Conservation (phyloP, 1,284 basidiomycete genomes). For the Cutaneotrichosporon mucoides region DNA sequence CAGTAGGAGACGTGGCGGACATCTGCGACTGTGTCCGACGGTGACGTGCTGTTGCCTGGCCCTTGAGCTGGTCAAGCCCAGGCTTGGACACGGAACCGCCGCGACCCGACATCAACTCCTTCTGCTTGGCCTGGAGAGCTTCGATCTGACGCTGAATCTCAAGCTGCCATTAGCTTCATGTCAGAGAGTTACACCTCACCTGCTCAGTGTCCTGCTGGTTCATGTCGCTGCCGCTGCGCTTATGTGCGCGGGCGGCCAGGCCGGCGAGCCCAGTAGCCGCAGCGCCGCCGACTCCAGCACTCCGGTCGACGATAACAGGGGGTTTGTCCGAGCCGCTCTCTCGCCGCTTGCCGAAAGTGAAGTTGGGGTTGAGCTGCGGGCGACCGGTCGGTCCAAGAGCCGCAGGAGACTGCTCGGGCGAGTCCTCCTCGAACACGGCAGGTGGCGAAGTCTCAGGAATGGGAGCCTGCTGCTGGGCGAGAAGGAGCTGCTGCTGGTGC, state of each 20-base stretch:
- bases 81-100: conserved; percentile 63
- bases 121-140: conserved; percentile 81
- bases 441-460: conserved; percentile 13
- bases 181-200: conserved; percentile 51
- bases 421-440: conserved; percentile 46
- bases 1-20: conserved; percentile 37
- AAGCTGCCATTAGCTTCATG: conserved; percentile 56
- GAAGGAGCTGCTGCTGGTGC: conserved; percentile 34
- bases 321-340: conserved; percentile 12
- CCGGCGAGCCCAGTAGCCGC: conserved; percentile 43
- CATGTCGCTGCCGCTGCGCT: conserved; percentile 63
- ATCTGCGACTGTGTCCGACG: conserved; percentile 78
- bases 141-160: conserved; percentile 87
- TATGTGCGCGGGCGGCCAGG: conserved; percentile 49
- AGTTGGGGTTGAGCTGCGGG: conserved; percentile 80
- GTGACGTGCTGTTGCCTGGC: conserved; percentile 55
- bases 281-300: conserved; percentile 40
- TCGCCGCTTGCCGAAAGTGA: conserved; percentile 70
- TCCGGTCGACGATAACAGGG: conserved; percentile 32
- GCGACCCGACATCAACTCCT: conserved; percentile 71
- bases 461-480: conserved; percentile 19
- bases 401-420: conserved; percentile 29
- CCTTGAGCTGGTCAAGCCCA: conserved; percentile 52
- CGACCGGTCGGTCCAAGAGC: conserved; percentile 69
- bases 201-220: conserved; percentile 71